These are phyloP conservation scores for Komagataella populi DNA, from an alignment of 805 yeast species.

Conservation along the genomic window DNA sequence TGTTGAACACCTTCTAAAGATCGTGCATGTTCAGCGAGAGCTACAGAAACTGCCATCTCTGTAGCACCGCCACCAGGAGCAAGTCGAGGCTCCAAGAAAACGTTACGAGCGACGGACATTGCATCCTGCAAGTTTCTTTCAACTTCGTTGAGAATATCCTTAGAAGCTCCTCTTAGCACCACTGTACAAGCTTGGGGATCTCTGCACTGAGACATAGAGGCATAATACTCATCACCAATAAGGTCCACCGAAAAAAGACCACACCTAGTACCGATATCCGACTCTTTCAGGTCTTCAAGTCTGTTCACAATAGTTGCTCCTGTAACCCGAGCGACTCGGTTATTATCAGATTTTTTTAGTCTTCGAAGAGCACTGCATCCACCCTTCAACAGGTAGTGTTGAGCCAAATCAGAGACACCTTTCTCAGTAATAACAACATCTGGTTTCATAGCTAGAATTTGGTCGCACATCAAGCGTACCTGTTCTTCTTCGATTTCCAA, in stretches of 20 bases:
- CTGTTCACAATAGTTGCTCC: slow-evolving; percentile 97
- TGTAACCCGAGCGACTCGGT: slow-evolving; percentile 91
- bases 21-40: slow-evolving; percentile 81
- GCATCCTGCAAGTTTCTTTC: slow-evolving; percentile 98
- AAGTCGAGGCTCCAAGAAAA: slow-evolving; percentile 84
- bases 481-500: slow-evolving; percentile 97
- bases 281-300: slow-evolving; percentile 83
- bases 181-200: slow-evolving; percentile 92
- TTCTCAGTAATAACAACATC: slow-evolving; percentile 94
- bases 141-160: slow-evolving; percentile 90
- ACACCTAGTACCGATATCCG: slow-evolving; percentile 81
- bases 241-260: slow-evolving; percentile 87
- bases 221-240: slow-evolving; percentile 95
- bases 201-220: slow-evolving; percentile 67
- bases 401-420: slow-evolving; percentile 97
- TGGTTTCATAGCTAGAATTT: slow-evolving; percentile 73
- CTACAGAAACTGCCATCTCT: slow-evolving; percentile 94
- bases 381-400: slow-evolving; percentile 87
- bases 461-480: slow-evolving; percentile 76
- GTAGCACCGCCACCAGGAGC: slow-evolving; percentile 99
- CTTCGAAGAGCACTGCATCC: slow-evolving; percentile 89
- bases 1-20: slow-evolving; percentile 88
- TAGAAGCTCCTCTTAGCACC: slow-evolving; percentile 88
- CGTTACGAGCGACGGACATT: slow-evolving; percentile 94
- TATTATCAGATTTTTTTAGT: slow-evolving; percentile 89